Conservation (phyloP, 2,329 filamentous ascomycete species). For the Pseudocercospora fuligena region DNA sequence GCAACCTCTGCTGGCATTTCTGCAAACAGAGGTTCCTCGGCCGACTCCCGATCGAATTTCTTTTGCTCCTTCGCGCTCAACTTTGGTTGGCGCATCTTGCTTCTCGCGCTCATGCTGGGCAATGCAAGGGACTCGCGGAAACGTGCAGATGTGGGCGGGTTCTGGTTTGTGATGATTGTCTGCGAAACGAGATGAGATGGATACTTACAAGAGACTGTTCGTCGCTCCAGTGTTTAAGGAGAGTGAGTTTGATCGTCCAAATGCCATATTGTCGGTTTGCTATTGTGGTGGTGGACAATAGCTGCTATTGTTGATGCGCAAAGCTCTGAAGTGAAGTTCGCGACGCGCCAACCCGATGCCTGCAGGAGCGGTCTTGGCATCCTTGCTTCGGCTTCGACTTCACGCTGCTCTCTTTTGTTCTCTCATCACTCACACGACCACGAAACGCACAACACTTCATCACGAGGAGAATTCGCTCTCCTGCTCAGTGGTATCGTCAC, state of each 20-base stretch:
- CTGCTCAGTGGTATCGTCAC: too few species aligned
- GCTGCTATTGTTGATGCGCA: slow-evolving; percentile 6
- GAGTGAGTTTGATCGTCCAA: slow-evolving; percentile 56
- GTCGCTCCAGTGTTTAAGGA: slow-evolving; percentile 59
- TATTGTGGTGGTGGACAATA: slow-evolving; percentile 9
- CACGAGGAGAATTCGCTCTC: too few species aligned
- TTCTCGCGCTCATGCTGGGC: background rate
- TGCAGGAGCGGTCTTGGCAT: background rate
- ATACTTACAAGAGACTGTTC: slow-evolving; percentile 45
- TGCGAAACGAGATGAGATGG: slow-evolving; percentile 5
- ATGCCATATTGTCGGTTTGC: slow-evolving; percentile 41
- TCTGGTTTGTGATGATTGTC: slow-evolving; percentile 5
- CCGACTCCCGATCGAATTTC: slow-evolving; percentile 6
- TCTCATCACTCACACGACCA: background rate
- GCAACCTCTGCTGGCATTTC: slow-evolving; percentile 22
- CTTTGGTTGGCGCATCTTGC: slow-evolving; percentile 6
- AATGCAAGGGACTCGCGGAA: slow-evolving; percentile 5
- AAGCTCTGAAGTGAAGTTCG: background rate
- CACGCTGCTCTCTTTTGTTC: background rate
- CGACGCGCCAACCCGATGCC: background rate
- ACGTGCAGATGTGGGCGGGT: background rate
- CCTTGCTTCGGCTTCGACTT: background rate
- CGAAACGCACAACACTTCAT: background rate
- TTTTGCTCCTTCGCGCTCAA: slow-evolving; percentile 6
- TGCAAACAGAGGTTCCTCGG: slow-evolving; percentile 14